phyloP scores from a whole-genome alignment of 805 yeast genomes.

The Nakazawaea ernobii region DNA sequence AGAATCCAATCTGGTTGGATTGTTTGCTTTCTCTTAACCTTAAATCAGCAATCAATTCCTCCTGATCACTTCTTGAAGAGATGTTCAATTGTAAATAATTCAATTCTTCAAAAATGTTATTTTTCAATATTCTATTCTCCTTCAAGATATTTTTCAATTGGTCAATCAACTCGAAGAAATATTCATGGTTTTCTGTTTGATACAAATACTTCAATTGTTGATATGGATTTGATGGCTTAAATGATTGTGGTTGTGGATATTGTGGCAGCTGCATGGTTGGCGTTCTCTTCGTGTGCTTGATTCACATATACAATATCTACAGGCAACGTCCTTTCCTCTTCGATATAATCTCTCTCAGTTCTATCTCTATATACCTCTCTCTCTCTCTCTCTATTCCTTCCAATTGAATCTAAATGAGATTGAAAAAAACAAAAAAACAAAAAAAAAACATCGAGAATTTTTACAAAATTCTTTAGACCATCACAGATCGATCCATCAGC shows the following conservation, averaged over 20 bases:
- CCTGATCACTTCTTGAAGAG: not conserved
- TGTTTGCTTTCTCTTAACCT: not conserved
- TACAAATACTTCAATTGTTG: constrained; percentile 9
- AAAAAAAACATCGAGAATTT: too few species aligned
- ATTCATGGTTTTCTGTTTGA: constrained; percentile 12
- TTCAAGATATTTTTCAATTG: constrained; percentile 2
- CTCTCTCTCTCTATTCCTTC: too few species aligned
- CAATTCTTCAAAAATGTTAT: constrained; percentile 5
- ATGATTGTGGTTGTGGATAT: not conserved
- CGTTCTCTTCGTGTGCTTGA: too few species aligned
- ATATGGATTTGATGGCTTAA: constrained; percentile 6
- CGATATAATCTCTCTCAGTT: too few species aligned
- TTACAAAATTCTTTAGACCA: too few species aligned
- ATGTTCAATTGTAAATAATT: constrained; percentile 4
- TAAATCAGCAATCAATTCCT: not conserved
- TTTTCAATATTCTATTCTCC: constrained; percentile 8
- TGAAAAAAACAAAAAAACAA: too few species aligned
- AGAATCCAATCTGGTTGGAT: not conserved
- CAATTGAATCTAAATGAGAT: too few species aligned
- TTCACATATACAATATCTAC: too few species aligned
- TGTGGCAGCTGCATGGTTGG: not conserved
- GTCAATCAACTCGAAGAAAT: constrained; percentile 8
- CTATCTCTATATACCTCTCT: too few species aligned
- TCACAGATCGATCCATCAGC: too few species aligned
- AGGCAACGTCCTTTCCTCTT: too few species aligned